These are phyloP conservation scores for Leishmania major DNA, from an alignment of 208 protist genomes.

Conservation along the genomic window DNA sequence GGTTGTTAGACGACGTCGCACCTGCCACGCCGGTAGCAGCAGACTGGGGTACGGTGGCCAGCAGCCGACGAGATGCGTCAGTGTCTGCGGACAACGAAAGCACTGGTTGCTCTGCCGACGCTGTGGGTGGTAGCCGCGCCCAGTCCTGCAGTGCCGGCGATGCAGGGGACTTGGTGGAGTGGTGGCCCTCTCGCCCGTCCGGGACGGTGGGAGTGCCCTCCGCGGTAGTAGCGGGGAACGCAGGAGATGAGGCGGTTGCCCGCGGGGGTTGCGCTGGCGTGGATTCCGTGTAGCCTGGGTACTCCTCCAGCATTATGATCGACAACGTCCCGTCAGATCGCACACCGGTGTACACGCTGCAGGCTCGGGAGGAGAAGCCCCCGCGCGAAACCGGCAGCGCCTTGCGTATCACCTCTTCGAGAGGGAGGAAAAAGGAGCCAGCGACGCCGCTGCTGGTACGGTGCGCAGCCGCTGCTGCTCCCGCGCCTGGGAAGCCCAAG, in stretches of 20 bases:
- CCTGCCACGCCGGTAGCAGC: not conserved
- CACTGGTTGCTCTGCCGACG: not conserved
- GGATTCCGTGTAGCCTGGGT: slow-evolving; percentile 3
- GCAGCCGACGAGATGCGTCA: not conserved
- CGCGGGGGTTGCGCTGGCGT: not conserved
- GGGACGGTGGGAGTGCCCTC: not conserved
- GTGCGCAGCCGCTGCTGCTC: not conserved
- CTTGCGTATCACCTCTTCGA: slow-evolving; percentile 11
- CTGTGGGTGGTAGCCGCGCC: not conserved
- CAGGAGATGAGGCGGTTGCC: not conserved
- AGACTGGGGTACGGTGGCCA: not conserved
- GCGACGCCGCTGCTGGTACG: not conserved
- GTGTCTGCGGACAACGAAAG: not conserved
- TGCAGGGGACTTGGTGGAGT: not conserved
- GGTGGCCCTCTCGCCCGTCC: not conserved
- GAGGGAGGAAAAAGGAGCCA: not conserved
- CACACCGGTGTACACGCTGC: slow-evolving; percentile 22
- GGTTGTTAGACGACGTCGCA: not conserved
- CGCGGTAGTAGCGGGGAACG: not conserved
- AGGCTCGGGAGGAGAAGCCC: slow-evolving; percentile 16
- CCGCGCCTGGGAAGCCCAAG: slow-evolving; percentile 6
- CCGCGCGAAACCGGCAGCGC: slow-evolving; percentile 18
- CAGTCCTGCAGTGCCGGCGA: not conserved
- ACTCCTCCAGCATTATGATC: slow-evolving; percentile 23
- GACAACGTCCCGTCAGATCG: slow-evolving; percentile 15